Conservation (phyloP, 495 filamentous ascomycete genomes). For the Polyplosphaeria fusca region DNA sequence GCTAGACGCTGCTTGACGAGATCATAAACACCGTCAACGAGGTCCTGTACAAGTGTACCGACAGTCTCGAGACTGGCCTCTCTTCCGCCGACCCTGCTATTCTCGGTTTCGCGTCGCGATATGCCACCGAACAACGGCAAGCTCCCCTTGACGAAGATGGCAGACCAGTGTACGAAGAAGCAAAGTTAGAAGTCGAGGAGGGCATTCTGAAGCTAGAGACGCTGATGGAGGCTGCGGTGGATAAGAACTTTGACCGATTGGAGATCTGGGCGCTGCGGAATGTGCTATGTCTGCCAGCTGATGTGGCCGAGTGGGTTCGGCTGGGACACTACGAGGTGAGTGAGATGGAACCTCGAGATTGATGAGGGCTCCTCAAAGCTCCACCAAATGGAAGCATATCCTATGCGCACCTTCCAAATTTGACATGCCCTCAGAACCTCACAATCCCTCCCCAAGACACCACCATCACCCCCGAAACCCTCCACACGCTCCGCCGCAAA, state of each 20-base stretch:
- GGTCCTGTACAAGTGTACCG: constrained; percentile 78
- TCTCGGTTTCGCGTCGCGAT: constrained; percentile 63
- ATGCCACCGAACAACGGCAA: constrained; percentile 40
- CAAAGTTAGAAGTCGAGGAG: constrained; percentile 78
- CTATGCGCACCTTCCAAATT: too few relatives aligned
- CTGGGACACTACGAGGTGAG: constrained; percentile 80
- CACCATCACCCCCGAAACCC: constrained; percentile 54
- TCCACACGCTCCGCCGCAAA: constrained; percentile 69
- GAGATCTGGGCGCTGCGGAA: constrained; percentile 86
- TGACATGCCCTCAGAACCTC: too few relatives aligned
- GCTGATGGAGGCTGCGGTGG: constrained; percentile 75
- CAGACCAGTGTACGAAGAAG: constrained; percentile 39
- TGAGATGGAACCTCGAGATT: too few relatives aligned
- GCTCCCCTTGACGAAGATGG: constrained; percentile 54
- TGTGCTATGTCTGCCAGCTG: constrained; percentile 72
- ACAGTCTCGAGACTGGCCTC: constrained; percentile 76
- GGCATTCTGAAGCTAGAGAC: constrained; percentile 92
- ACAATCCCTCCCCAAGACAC: constrained; percentile 21
- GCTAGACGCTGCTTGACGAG: constrained; percentile 87
- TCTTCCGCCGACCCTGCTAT: constrained; percentile 63
- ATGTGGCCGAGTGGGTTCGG: constrained; percentile 71
- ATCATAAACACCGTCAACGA: constrained; percentile 95
- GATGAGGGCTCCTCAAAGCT: too few relatives aligned
- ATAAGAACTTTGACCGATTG: constrained; percentile 74
- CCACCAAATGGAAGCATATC: too few relatives aligned